Conservation (phyloP, 2,329 filamentous ascomycete genomes). For the Cyclaneusma minus region DNA sequence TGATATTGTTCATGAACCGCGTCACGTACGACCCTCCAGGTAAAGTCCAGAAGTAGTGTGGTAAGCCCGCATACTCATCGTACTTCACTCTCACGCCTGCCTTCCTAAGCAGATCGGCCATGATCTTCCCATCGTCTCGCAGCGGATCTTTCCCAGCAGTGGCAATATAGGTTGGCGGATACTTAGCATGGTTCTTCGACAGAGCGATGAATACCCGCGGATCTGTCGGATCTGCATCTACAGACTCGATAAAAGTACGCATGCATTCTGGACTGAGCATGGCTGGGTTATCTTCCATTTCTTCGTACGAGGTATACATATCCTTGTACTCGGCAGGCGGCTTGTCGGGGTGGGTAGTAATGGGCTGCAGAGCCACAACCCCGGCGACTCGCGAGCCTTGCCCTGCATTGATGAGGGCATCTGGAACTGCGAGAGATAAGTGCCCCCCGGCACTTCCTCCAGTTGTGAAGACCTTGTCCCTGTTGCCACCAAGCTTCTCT, state of each 20-base stretch:
- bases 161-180: slow-evolving; percentile 10
- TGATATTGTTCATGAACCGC: no score
- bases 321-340: slow-evolving; percentile 7
- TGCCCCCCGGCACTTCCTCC: slow-evolving; percentile 13
- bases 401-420: slow-evolving; percentile 10
- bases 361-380: slow-evolving; percentile 10
- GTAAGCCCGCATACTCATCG: slow-evolving; percentile 15
- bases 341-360: slow-evolving; percentile 10
- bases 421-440: slow-evolving; percentile 9
- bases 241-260: slow-evolving; percentile 9
- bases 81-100: slow-evolving; percentile 12
- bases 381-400: slow-evolving; percentile 6
- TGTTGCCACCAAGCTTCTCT: slow-evolving; percentile 4
- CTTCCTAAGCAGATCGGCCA: slow-evolving; percentile 15
- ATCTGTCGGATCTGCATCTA: slow-evolving; percentile 6
- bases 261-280: slow-evolving; percentile 9
- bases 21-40: no score
- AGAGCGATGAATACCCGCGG: slow-evolving; percentile 7
- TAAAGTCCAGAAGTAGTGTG: slow-evolving; percentile 19
- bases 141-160: slow-evolving; percentile 16
- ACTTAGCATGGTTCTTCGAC: slow-evolving; percentile 6
- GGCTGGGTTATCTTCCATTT: slow-evolving; percentile 8
- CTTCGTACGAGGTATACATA: slow-evolving; percentile 9
- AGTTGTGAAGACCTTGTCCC: slow-evolving; percentile 8
- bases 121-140: slow-evolving; percentile 16